Evolutionary conservation across 179 eudicot species (phyloP).

Genomic region (Corrigiola litoralis): DNA sequence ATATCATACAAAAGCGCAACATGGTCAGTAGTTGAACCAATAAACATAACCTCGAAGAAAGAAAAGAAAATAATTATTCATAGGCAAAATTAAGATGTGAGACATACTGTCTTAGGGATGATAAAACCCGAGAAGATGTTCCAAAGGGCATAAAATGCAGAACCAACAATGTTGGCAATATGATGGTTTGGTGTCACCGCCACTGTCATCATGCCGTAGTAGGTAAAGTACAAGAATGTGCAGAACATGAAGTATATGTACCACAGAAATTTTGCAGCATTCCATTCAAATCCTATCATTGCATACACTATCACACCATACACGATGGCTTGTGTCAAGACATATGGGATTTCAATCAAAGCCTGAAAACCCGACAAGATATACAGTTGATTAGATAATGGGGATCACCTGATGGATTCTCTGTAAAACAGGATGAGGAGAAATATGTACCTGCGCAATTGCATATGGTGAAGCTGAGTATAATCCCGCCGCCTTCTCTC

Average conservation of each 20-base stretch:
- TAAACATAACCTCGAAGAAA: no score
- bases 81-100: neutral
- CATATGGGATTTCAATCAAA: constrained; percentile 23
- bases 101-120: constrained; percentile 24
- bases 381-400: neutral
- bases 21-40: no score
- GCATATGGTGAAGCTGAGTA: constrained; percentile 30
- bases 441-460: constrained; percentile 22
- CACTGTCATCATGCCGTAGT: constrained; percentile 28
- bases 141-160: constrained; percentile 29
- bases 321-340: constrained; percentile 16
- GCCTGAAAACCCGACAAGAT: constrained; percentile 6
- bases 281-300: constrained; percentile 29
- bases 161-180: constrained; percentile 24
- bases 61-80: no score
- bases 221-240: constrained; percentile 28
- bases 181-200: constrained; percentile 28
- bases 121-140: constrained; percentile 30
- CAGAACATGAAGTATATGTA: constrained; percentile 30
- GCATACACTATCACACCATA: constrained; percentile 24
- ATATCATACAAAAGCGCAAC: no score
- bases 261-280: constrained; percentile 22
- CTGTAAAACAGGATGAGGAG: neutral
- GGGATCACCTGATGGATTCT: neutral
- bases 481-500: constrained; percentile 30